Evolutionary conservation across 2,329 filamentous ascomycete genomes (phyloP).

Genomic region (Colletotrichum agaves): DNA sequence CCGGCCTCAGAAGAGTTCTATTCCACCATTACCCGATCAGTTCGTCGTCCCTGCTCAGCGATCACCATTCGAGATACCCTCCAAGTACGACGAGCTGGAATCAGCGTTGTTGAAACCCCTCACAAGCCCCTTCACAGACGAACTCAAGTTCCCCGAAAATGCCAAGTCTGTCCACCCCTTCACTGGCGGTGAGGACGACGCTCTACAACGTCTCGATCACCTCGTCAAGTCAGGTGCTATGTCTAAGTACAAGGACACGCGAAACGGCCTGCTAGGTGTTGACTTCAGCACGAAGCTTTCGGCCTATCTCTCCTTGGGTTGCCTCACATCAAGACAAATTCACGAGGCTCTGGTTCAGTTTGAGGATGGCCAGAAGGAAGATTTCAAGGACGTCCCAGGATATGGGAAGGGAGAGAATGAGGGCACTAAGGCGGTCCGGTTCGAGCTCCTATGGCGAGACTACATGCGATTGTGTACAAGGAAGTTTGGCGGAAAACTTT

Average conservation of each 20-base stretch:
- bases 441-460: constrained; percentile 82
- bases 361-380: constrained; percentile 68
- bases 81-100: constrained; percentile 62
- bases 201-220: constrained; percentile 66
- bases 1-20: constrained; percentile 56
- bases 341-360: constrained; percentile 75
- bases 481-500: constrained; percentile 75
- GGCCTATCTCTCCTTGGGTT: constrained; percentile 77
- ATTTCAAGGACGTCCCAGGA: constrained; percentile 57
- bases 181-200: constrained; percentile 72
- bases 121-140: constrained; percentile 58
- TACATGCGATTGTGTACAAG: constrained; percentile 82
- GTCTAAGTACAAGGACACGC: constrained; percentile 73
- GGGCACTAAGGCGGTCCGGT: constrained; percentile 75
- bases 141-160: constrained; percentile 63
- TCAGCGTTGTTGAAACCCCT: constrained; percentile 68
- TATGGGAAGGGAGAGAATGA: constrained; percentile 78
- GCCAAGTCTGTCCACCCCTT: constrained; percentile 73
- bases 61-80: constrained; percentile 72
- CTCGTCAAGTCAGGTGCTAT: constrained; percentile 71
- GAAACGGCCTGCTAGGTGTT: constrained; percentile 75
- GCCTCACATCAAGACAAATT: constrained; percentile 77
- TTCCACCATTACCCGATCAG: constrained; percentile 67
- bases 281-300: constrained; percentile 83
- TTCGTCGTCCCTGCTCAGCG: constrained; percentile 66